Evolutionary conservation across 73 alveolate genomes (phyloP), one percentile per base, ranked within the genome.

Genomic region (Paraurostyla sp.): DNA sequence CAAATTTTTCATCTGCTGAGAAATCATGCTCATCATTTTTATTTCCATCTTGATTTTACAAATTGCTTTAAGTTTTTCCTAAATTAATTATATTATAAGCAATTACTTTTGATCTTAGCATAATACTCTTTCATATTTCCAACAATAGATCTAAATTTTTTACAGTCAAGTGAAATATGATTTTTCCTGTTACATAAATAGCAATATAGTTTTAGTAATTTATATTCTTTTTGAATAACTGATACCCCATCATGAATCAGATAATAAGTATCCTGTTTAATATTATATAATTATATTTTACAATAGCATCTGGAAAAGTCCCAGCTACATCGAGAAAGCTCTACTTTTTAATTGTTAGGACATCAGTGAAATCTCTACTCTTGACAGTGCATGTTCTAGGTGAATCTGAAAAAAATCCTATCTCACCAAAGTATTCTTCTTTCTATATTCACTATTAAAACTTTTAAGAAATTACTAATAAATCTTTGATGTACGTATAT

Each of bases 281-380:
- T n/a, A 29, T 9, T 22, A 30, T n/a, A 43, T 73, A 46, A 38
- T n/a, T 4, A 41, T 54, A 42, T 3, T 33, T 36, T 63, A 83
- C 88, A 51, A 60, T 89, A 0, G 95, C 92, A 38, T 89, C 92
- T n/a, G 91, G 90, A 60, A 51, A 63, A 9, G 25, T 32, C 56
- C 42, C 41, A n/a, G 88, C 93, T 4, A 38, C 22, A 0, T 85
- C 87, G 20, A 85, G 69, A 71, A 85, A 85, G n/a, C n/a, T 56
- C n/a, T 85, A 43, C 38, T 48, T 35, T 1, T 46, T 41, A n/a
- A 85, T 43, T 25, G 52, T 62, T 15, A 85, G n/a, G 27, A 85
- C 83, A 41, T 85, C 93, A 20, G 93, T 85, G 50, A 85, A 85
- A 58, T 85, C 93, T 43, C 68, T 49, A 29, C 87, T 52, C 25